Conservation (phyloP, 2,329 filamentous ascomycete genomes). For the Colletotrichum nymphaeae region DNA sequence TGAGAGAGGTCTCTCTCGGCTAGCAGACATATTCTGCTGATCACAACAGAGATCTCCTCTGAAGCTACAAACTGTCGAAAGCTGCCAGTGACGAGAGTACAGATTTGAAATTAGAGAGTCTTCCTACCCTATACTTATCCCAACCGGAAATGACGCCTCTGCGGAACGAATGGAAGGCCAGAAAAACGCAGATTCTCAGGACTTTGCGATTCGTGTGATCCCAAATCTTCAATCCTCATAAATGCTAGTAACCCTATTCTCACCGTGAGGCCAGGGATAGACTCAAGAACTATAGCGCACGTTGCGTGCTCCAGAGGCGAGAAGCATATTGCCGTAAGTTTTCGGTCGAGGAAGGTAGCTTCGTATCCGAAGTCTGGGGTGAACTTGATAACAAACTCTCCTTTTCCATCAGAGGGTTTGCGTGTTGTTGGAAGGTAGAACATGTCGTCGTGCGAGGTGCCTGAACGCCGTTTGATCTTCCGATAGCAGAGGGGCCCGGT, state of each 20-base stretch:
- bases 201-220: conserved; percentile 1
- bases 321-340: background rate
- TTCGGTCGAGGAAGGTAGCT: background rate
- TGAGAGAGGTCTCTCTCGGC: background rate
- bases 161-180: background rate
- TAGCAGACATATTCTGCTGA: background rate
- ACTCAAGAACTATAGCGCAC: background rate
- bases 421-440: background rate
- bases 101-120: background rate
- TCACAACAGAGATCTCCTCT: accelerated
- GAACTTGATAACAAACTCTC: background rate
- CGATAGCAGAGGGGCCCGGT: background rate
- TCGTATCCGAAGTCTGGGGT: background rate
- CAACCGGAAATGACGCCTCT: background rate
- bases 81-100: background rate
- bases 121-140: background rate
- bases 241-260: background rate
- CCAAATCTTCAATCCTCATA: background rate
- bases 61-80: background rate
- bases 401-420: background rate
- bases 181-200: background rate
- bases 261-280: background rate
- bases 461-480: background rate
- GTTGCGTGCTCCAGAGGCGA: background rate
- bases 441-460: background rate